Percentiles rank a stretch among this genome's conserved stretches.
These are phyloP conservation scores for Macrocystidia cucumis DNA, from an alignment of 1,284 basidiomycete genomes.

Conservation along the genomic window DNA sequence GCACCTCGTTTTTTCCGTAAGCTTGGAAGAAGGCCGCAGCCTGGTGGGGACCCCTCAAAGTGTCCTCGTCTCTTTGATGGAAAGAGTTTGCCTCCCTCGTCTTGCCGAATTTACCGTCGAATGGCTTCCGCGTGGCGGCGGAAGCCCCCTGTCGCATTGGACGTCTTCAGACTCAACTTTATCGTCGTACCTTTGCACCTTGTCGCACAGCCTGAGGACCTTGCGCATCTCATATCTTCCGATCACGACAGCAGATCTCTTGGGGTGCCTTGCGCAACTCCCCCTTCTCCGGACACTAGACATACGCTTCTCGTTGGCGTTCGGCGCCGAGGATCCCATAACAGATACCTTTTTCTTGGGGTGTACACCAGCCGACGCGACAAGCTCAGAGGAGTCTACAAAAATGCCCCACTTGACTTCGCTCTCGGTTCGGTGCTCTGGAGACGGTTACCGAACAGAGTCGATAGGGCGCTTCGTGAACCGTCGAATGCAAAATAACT, in stretches of 20 bases:
- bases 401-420: too few relatives aligned
- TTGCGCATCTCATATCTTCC: constrained; percentile 29
- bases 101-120: constrained; percentile 20
- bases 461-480: too few relatives aligned
- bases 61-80: constrained; percentile 20
- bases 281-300: constrained; percentile 20
- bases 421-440: too few relatives aligned
- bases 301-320: constrained; percentile 24
- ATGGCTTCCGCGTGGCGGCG: constrained; percentile 19
- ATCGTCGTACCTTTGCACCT: constrained; percentile 18
- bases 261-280: constrained; percentile 20
- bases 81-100: constrained; percentile 15
- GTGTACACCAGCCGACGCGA: too few relatives aligned
- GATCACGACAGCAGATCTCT: constrained; percentile 21
- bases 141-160: constrained; percentile 15
- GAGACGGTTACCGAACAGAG: too few relatives aligned
- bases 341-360: constrained; percentile 22
- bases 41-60: constrained; percentile 12
- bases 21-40: constrained; percentile 5
- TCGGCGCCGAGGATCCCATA: constrained; percentile 23
- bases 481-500: too few relatives aligned
- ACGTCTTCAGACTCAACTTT: constrained; percentile 17
- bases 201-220: constrained; percentile 17
- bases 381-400: too few relatives aligned
- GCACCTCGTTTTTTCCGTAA: too few relatives aligned